Evolutionary conservation across 805 yeast species (phyloP).

Genomic region (Nakazawaea molendinolei): DNA sequence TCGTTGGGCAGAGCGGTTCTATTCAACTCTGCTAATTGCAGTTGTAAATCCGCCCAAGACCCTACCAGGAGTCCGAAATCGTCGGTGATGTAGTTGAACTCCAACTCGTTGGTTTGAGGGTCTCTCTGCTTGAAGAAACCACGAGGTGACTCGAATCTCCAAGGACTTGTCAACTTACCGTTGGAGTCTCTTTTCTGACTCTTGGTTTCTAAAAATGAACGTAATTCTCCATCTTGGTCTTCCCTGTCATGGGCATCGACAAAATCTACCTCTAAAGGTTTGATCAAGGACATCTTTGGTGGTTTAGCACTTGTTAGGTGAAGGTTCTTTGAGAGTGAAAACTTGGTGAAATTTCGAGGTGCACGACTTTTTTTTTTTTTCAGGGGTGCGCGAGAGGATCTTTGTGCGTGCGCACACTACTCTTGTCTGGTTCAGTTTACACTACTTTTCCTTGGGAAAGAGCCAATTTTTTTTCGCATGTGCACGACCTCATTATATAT

Average conservation of each 20-base stretch:
- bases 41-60: slow-evolving; percentile 33
- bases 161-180: slow-evolving; percentile 26
- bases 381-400: too few species aligned
- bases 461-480: too few species aligned
- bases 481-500: too few species aligned
- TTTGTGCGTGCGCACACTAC: too few species aligned
- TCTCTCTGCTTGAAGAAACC: slow-evolving; percentile 47
- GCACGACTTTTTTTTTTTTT: background rate
- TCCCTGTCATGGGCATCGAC: slow-evolving; percentile 27
- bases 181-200: slow-evolving; percentile 19
- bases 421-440: too few species aligned
- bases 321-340: too few species aligned
- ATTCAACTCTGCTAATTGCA: slow-evolving; percentile 30
- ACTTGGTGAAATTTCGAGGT: background rate
- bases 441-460: too few species aligned
- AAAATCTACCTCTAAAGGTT: slow-evolving; percentile 26
- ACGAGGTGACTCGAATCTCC: slow-evolving; percentile 40
- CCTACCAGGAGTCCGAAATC: slow-evolving; percentile 36
- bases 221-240: slow-evolving; percentile 2
- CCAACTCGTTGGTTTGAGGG: slow-evolving; percentile 29
- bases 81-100: slow-evolving; percentile 35
- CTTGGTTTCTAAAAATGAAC: background rate
- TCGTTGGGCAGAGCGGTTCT: slow-evolving; percentile 28
- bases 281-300: slow-evolving; percentile 20
- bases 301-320: too few species aligned